These are phyloP conservation scores for Pythium guiyangense DNA, from an alignment of 352 stramenopile species.

Conservation along the genomic window DNA sequence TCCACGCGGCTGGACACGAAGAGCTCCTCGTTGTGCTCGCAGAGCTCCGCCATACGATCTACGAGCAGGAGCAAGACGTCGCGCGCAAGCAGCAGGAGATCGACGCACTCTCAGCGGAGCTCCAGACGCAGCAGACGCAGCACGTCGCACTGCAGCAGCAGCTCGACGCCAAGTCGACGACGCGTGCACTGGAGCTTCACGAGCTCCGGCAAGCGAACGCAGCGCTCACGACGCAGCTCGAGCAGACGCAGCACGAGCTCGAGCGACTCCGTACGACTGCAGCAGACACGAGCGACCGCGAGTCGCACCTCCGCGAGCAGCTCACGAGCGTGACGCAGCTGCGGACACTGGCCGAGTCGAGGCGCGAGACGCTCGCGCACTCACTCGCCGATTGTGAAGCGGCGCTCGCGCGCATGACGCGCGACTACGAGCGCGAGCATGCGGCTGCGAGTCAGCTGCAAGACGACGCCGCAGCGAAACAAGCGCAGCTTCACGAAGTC, in stretches of 20 bases:
- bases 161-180: slow-evolving; percentile 9
- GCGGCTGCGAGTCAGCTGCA: slow-evolving; percentile 12
- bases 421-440: slow-evolving; percentile 18
- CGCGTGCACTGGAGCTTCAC: slow-evolving; percentile 19
- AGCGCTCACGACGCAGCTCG: slow-evolving; percentile 19
- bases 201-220: slow-evolving; percentile 25
- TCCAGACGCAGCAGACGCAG: slow-evolving; percentile 21
- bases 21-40: slow-evolving; percentile 71
- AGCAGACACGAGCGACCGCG: slow-evolving; percentile 13
- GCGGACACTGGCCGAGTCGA: slow-evolving; percentile 18
- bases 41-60: slow-evolving; percentile 74
- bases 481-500: slow-evolving; percentile 48
- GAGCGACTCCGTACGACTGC: slow-evolving; percentile 20
- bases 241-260: slow-evolving; percentile 23
- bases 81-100: slow-evolving; percentile 19
- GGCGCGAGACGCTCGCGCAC: slow-evolving; percentile 22
- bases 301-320: slow-evolving; percentile 17
- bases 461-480: slow-evolving; percentile 17
- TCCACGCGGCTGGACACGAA: slow-evolving; percentile 66
- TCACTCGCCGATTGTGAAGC: slow-evolving; percentile 14
- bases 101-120: slow-evolving; percentile 12
- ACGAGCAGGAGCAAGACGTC: slow-evolving; percentile 61
- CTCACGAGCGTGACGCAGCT: slow-evolving; percentile 19
- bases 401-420: slow-evolving; percentile 8
- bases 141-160: slow-evolving; percentile 19